phyloP scores from a whole-genome alignment of 148 eudicot genomes.

The Fallopia convolvulus region DNA sequence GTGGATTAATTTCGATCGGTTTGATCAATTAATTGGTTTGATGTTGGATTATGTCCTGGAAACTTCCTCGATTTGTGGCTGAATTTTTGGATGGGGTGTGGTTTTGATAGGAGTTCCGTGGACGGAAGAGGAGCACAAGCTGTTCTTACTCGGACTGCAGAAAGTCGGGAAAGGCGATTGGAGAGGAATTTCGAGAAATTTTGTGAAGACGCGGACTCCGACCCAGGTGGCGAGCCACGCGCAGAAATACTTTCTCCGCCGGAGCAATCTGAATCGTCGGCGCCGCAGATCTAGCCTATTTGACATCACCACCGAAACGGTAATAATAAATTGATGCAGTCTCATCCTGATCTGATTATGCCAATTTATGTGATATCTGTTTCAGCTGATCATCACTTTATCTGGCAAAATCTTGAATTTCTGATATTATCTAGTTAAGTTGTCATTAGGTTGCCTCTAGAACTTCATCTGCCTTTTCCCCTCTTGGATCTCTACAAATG shows the following conservation, averaged over 20 bases:
- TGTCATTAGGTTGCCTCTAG: background rate
- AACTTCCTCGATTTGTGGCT: background rate
- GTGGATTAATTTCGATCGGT: background rate
- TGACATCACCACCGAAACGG: conserved; percentile 52
- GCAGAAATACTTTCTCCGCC: conserved; percentile 48
- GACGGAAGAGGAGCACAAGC: conserved; percentile 56
- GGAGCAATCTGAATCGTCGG: conserved; percentile 36
- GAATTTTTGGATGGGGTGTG: background rate
- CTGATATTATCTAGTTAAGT: background rate
- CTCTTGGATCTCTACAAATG: background rate
- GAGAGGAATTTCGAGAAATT: conserved; percentile 53
- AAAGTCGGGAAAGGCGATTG: conserved; percentile 54
- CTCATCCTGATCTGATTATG: background rate
- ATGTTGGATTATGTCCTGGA: background rate
- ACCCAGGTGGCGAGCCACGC: conserved; percentile 60
- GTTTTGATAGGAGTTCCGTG: conserved; percentile 44
- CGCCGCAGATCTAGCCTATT: conserved; percentile 57
- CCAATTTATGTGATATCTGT: background rate
- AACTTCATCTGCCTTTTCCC: background rate
- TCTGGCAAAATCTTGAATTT: background rate
- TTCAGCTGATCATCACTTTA: background rate
- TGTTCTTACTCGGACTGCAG: conserved; percentile 44
- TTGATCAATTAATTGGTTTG: background rate
- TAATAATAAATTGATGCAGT: conserved; percentile 17
- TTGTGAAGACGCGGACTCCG: conserved; percentile 48